Evolutionary conservation across 202 grass and related monocot species (phyloP).

Genomic region (Tripidium arundinaceum): DNA sequence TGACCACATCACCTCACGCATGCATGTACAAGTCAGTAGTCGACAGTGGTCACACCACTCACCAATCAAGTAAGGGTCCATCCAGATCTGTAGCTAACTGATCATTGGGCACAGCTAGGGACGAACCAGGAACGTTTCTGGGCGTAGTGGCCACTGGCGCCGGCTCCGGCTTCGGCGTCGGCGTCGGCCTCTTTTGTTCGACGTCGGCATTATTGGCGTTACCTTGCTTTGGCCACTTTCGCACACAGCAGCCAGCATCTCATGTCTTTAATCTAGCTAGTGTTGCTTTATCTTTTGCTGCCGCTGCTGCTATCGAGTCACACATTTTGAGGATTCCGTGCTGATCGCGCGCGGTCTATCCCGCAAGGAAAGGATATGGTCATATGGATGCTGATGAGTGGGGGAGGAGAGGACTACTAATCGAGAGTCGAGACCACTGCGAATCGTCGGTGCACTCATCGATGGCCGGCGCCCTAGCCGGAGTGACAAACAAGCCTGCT

Average conservation of each 20-base stretch:
- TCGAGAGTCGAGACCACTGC: neutral
- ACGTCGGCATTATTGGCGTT: neutral
- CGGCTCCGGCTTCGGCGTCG: neutral
- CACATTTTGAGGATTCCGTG: conserved; percentile 39
- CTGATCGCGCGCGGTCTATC: neutral
- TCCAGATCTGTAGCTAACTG: neutral
- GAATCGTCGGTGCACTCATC: neutral
- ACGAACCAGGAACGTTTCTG: too few relatives aligned
- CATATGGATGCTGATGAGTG: neutral
- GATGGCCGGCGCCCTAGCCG: neutral
- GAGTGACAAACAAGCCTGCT: neutral
- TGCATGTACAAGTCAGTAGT: neutral
- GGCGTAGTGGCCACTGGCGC: neutral
- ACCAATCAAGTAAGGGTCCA: conserved; percentile 7
- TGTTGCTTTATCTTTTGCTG: conserved; percentile 26
- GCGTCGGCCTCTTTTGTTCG: neutral
- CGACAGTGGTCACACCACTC: neutral
- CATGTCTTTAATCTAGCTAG: neutral
- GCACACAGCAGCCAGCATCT: neutral
- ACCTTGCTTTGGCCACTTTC: conserved; percentile 17
- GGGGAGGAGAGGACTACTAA: neutral
- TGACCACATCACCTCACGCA: neutral
- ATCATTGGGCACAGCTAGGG: conserved; percentile 29
- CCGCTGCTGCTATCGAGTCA: conserved; percentile 29
- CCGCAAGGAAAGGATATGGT: neutral